Evolutionary conservation across 2,329 filamentous ascomycete species (phyloP), one percentile per base, ranked within the genome.

Genomic region (Exserohilum rostratum): DNA sequence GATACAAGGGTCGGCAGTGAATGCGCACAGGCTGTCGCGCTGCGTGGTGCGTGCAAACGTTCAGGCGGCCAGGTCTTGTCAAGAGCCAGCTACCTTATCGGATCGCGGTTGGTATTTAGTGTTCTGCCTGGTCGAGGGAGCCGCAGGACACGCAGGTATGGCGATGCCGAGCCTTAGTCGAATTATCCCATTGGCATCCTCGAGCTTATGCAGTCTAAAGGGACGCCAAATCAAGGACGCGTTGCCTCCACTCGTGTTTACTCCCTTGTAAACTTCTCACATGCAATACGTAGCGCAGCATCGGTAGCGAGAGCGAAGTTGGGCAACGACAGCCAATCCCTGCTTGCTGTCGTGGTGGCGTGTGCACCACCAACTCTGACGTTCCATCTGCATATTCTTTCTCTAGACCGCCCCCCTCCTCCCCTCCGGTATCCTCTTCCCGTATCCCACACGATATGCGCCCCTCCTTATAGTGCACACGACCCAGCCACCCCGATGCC

Each of bases 391-490:
- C 55, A 58, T 58, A 53, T 55, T 55, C 53, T 58, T 55, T 30
- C 57, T 43, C 38, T 43, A 55, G 50, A 55, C 61, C 55, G 53
- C 54, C 46, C 49, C 57, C 34, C 22, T 43, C 51, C 46, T 58
- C 49, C 48, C 52, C 44, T 34, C 25, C 52, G 17, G 51, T 46
- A 49, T 15, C 27, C 27, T n/a, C 49, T 46, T 33, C 43, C 44
- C 46, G 29, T 40, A 34, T 50, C 50, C 39, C 34, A 46, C 61
- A 59, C 73, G 70, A 72, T 57, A 76, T 75, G 72, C 69, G 43
- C 57, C 31, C 50, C 48, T 50, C 37, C 57, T 58, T 49, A 48
- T 49, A 42, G 51, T 64, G 47, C 60, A 61, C 53, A 53, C 53
- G 33, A 52, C 38, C 35, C 52, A 60, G 52, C 22, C 42, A 50